Evolutionary conservation across 768 basidiomycete species (phyloP), one percentile per base, ranked within the genome.

Genomic region (Crucibulum laeve): DNA sequence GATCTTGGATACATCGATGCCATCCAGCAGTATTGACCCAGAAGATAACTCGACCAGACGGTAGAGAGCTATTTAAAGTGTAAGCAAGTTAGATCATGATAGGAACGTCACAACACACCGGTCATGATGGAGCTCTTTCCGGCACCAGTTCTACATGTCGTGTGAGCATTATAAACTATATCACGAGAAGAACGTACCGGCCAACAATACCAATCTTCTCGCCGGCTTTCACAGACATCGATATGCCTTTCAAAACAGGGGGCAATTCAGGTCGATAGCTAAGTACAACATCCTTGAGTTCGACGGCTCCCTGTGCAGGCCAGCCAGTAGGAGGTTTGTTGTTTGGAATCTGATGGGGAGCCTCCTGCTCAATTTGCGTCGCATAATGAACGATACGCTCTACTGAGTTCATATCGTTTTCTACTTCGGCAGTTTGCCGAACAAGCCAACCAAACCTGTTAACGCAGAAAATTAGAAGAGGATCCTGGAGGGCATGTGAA

Each of bases 161-260:
- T 15, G 38, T 25, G n/a, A 11, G 42, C 34, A 41, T 41, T 47
- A 7, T 42, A 17, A 17, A 10, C 23, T 2, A 35, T 42, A 35
- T 33, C 4, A 35, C 23, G 26, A 30, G 28, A 36, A 15, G 11
- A 15, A 48, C 44, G 25, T 48, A 63, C 71, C 71, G 63, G 49
- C 91, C 91, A 37, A 95, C 87, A 41, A 95, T 87, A 22, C 93
- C 93, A 50, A 98, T 82, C 66, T 95, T 94, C 66, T 97, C 93
- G 4, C 87, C 87, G 0, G 79, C 78, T 0, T 65, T 59, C 21
- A 96, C 70, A 22, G 65, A 66, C 74, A 97, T 77, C 10, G 75
- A 78, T 37, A 97, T 60, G 3, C 85, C 86, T 62, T 86, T 89
- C n/a, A 97, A 69, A 5, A 96, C 92, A 3, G 81, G 65, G 1